Evolutionary conservation across 2,329 filamentous ascomycete species (phyloP), one percentile per base, ranked within the genome.

Genomic region (Aureobasidium melanogenum): DNA sequence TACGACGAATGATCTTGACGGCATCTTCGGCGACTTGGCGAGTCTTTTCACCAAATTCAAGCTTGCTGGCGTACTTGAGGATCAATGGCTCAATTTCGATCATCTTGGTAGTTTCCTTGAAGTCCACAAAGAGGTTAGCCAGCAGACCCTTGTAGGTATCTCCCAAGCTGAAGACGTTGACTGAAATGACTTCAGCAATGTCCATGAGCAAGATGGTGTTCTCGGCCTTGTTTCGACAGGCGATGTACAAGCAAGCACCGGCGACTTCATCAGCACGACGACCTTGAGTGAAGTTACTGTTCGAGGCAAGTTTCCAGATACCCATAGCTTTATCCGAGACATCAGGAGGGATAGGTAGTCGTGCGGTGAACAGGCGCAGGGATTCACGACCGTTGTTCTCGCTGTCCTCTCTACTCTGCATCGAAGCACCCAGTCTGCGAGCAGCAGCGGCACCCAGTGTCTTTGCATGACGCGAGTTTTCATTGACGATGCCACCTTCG

Each of bases 171-270:
- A 96, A 99, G 26, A 99, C 93, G 67, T 97, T 96, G 71, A 94
- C 84, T 77, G 81, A 67, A n/a, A 87, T 76, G 44, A 93, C 81
- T 71, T 99, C 94, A 14, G 94, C 90, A 70, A 99, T 85, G 72
- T 99, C 94, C 72, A 99, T 97, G 46, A 99, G 82, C 88, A 99
- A 92, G 66, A 94, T 82, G 44, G 87, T 88, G 71, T 94, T 96
- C 26, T 87, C 86, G 46, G 84, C 84, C 64, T 89, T 85, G 59
- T 88, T 84, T 64, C 94, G 86, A 70, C 91, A 96, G 15, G 91
- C 91, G 60, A 90, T 88, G 68, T 97, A 99, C 32, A 99, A 80
- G 70, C 89, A 93, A 30, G 95, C 89, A n/a, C 91, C 91, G 30
- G 89, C 88, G 10, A 97, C 92, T 58, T 88, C 90, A 64, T 88